Evolutionary conservation across 495 filamentous ascomycete genomes (phyloP).

Genomic region (Neurospora tetrasperma): DNA sequence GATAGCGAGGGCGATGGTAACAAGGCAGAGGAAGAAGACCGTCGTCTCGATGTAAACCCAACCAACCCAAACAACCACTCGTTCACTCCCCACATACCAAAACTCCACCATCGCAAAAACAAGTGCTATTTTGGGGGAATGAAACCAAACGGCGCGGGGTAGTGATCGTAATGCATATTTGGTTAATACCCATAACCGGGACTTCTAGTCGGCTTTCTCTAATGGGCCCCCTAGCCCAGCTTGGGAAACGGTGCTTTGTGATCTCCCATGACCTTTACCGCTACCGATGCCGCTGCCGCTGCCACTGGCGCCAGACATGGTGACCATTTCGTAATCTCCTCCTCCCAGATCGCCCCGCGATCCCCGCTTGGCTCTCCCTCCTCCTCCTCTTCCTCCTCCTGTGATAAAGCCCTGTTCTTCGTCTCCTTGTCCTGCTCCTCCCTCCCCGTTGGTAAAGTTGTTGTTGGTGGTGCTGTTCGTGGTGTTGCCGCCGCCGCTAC

Average conservation of each 20-base stretch:
- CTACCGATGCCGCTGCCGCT: neutral
- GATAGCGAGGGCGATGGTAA: neutral
- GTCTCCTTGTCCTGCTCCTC: neutral
- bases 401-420: neutral
- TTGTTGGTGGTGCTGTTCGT: no score
- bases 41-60: neutral
- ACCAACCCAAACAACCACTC: neutral
- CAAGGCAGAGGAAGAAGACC: neutral
- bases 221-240: neutral
- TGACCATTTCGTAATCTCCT: neutral
- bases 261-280: neutral
- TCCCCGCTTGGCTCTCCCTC: neutral
- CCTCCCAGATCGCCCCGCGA: neutral
- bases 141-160: neutral
- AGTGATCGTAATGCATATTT: neutral
- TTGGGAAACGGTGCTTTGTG: neutral
- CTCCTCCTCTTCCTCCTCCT: neutral
- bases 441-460: neutral
- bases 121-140: neutral
- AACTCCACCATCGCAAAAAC: neutral
- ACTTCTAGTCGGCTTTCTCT: neutral
- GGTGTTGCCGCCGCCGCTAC: no score
- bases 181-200: neutral
- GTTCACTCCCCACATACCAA: neutral
- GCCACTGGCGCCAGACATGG: neutral